phyloP scores from a whole-genome alignment of 2,329 filamentous ascomycete species.

The Cladosporium halotolerans region DNA sequence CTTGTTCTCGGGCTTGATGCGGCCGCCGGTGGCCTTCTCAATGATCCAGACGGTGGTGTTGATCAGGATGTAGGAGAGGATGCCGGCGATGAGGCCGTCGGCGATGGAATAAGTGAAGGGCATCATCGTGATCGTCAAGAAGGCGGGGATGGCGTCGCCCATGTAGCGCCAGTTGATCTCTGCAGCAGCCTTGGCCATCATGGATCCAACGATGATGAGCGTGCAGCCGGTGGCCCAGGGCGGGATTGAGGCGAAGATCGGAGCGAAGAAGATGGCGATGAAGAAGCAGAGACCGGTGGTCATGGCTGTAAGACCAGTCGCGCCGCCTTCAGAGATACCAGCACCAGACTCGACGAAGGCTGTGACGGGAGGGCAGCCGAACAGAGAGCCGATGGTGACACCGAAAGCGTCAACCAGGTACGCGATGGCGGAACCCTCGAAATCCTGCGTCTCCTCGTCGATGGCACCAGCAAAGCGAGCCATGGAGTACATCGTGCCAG shows the following conservation, averaged over 20 bases:
- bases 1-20: conserved; percentile 68
- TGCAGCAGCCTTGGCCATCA: conserved; percentile 72
- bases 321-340: conserved; percentile 80
- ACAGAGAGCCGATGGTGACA: conserved; percentile 72
- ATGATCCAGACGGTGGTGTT: conserved; percentile 66
- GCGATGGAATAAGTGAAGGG: conserved; percentile 87
- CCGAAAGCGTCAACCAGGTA: conserved; percentile 78
- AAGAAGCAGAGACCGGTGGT: conserved; percentile 76
- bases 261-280: conserved; percentile 80
- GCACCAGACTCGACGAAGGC: conserved; percentile 87
- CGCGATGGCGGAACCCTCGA: conserved; percentile 75
- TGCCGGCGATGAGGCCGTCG: conserved; percentile 75
- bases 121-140: conserved; percentile 78
- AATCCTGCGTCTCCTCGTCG: conserved; percentile 77
- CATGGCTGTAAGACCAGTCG: conserved; percentile 78
- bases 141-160: conserved; percentile 77
- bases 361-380: conserved; percentile 75
- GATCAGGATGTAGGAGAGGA: conserved; percentile 69
- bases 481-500: conserved; percentile 85
- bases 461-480: conserved; percentile 75
- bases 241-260: conserved; percentile 83
- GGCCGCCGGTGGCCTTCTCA: conserved; percentile 59
- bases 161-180: conserved; percentile 88
- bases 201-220: conserved; percentile 77
- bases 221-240: conserved; percentile 86